phyloP scores from a whole-genome alignment of 441 rosid species.

The Gossypium trilobum region DNA sequence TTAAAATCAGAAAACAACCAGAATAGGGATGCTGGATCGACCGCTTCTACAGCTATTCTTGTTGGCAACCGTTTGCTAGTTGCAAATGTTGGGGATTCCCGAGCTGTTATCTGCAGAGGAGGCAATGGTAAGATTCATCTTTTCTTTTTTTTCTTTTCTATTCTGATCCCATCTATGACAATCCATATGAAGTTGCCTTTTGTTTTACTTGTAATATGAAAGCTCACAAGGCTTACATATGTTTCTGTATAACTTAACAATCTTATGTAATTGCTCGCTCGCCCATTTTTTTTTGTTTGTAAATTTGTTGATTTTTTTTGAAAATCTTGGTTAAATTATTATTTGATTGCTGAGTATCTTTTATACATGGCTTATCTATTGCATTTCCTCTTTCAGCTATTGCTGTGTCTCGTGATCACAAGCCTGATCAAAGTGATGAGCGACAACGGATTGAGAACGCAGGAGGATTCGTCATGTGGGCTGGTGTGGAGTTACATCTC shows the following conservation, averaged over 20 bases:
- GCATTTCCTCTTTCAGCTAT: slow-evolving; percentile 43
- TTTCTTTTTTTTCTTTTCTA: background rate
- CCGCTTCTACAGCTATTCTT: slow-evolving; percentile 94
- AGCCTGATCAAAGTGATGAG: slow-evolving; percentile 94
- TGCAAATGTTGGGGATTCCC: slow-evolving; percentile 97
- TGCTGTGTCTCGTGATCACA: slow-evolving; percentile 96
- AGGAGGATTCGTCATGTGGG: slow-evolving; percentile 99
- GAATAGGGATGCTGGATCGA: slow-evolving; percentile 97
- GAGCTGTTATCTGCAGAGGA: slow-evolving; percentile 92
- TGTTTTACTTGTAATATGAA: background rate
- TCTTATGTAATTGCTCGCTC: background rate
- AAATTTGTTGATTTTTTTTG: background rate
- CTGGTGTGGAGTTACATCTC: slow-evolving; percentile 39
- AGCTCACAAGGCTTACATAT: background rate
- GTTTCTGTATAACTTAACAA: background rate
- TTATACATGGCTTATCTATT: background rate
- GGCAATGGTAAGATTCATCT: slow-evolving; percentile 62
- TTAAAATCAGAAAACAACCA: slow-evolving; percentile 80
- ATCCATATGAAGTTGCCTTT: background rate
- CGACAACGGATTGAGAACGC: slow-evolving; percentile 93
- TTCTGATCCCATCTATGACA: background rate
- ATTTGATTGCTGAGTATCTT: background rate
- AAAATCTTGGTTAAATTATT: background rate
- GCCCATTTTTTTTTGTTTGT: background rate
- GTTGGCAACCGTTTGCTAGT: slow-evolving; percentile 92